These are phyloP conservation scores for Candida morakotiae DNA, from an alignment of 805 yeast genomes.

Conservation along the genomic window DNA sequence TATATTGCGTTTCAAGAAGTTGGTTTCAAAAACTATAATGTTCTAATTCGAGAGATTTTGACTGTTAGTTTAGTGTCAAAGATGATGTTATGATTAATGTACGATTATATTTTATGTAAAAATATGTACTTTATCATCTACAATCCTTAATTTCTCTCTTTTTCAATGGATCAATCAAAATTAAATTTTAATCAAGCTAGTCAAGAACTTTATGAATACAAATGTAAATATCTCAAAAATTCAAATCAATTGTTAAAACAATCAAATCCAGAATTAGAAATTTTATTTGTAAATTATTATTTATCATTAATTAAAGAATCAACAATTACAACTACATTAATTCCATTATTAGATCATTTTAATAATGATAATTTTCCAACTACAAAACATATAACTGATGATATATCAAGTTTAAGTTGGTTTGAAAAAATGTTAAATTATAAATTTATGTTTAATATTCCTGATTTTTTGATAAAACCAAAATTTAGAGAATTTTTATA, in stretches of 20 bases:
- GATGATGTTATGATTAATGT: too few species aligned
- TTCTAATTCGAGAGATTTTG: too few species aligned
- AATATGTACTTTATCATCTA: too few species aligned
- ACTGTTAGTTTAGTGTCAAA: too few species aligned
- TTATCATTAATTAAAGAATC: slow-evolving; percentile 1
- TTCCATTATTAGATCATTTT: not conserved
- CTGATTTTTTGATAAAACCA: slow-evolving; percentile 1
- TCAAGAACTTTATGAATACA: not conserved
- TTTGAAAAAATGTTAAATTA: slow-evolving; percentile 4
- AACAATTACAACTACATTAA: not conserved
- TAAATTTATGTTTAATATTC: slow-evolving; percentile 1
- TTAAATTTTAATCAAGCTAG: slow-evolving; percentile 1
- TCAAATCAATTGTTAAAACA: not conserved
- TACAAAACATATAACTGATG: not conserved
- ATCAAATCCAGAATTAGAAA: slow-evolving; percentile 1
- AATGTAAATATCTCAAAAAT: not conserved
- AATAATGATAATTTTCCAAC: slow-evolving; percentile 3
- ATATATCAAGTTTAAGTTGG: slow-evolving; percentile 1
- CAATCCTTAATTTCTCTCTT: too few species aligned
- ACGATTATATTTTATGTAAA: not conserved
- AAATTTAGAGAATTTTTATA: not conserved
- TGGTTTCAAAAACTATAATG: too few species aligned
- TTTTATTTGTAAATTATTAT: not conserved
- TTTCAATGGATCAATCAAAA: not conserved
- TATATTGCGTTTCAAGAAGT: too few species aligned